Conservation (phyloP, 768 basidiomycete genomes). For the Bullera alba region DNA sequence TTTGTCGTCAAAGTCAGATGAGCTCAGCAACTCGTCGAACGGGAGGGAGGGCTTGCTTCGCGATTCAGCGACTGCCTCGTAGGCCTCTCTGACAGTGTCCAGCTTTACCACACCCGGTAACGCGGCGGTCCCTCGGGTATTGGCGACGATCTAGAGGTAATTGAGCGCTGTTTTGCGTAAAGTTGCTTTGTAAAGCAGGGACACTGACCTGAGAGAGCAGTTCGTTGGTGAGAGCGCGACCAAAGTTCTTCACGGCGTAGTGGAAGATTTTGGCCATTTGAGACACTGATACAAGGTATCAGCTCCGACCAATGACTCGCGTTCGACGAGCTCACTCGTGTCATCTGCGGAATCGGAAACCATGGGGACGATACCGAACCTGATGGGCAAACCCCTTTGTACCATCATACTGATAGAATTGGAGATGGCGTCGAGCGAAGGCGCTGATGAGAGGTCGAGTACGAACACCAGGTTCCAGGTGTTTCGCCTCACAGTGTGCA, state of each 20-base stretch:
- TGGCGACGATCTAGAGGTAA: conserved; percentile 9
- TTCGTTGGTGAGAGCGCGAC: conserved; percentile 57
- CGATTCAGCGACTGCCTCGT: conserved; percentile 11
- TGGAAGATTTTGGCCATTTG: conserved; percentile 69
- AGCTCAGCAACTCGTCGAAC: conserved; percentile 33
- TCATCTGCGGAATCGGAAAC: conserved; percentile 52
- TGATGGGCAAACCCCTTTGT: conserved; percentile 62
- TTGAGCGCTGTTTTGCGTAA: too few relatives aligned
- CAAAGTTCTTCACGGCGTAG: conserved; percentile 59
- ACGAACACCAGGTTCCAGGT: conserved; percentile 75
- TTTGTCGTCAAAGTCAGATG: conserved; percentile 31
- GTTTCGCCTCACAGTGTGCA: conserved; percentile 68
- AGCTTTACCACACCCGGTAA: conserved; percentile 21
- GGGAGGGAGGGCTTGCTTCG: conserved; percentile 18
- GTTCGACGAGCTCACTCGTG: conserved; percentile 19
- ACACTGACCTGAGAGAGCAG: conserved; percentile 53
- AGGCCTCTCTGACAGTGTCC: conserved; percentile 15
- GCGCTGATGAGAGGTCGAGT: conserved; percentile 66
- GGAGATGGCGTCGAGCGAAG: conserved; percentile 58
- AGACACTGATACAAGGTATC: conserved; percentile 49
- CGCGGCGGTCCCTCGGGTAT: conserved; percentile 16
- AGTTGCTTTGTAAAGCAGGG: too few relatives aligned
- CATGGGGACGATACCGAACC: conserved; percentile 79
- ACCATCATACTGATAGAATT: conserved; percentile 65
- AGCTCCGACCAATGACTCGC: neutral